Percentiles rank a stretch among this genome's conserved stretches.
These are phyloP conservation scores for Aspergillus baeticus DNA, from an alignment of 495 filamentous ascomycete genomes.

Conservation along the genomic window DNA sequence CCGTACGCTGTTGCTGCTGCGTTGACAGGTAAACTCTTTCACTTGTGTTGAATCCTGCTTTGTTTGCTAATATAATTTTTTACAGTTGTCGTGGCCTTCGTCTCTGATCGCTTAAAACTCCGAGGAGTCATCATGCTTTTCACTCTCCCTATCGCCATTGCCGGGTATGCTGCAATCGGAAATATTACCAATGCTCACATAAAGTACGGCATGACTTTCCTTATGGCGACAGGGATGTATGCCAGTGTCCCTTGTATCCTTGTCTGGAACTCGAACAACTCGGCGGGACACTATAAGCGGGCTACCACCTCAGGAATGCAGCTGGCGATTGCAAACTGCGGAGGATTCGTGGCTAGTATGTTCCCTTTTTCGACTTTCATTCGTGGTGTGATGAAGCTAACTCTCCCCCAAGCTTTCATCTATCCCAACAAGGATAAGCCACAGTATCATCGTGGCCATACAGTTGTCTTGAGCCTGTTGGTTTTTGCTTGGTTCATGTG, in stretches of 20 bases:
- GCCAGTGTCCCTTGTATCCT: constrained; percentile 49
- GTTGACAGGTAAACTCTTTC: constrained; percentile 66
- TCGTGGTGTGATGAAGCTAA: constrained; percentile 2
- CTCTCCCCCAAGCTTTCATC: constrained; percentile 46
- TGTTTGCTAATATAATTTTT: not conserved
- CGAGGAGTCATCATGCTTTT: constrained; percentile 49
- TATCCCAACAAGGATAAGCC: constrained; percentile 54
- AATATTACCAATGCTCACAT: constrained; percentile 36
- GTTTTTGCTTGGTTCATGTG: constrained; percentile 65
- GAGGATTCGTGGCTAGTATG: constrained; percentile 57
- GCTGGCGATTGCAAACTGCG: constrained; percentile 55
- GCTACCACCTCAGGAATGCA: constrained; percentile 55
- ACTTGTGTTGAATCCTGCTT: constrained; percentile 45
- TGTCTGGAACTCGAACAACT: constrained; percentile 58
- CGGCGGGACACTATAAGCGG: constrained; percentile 63
- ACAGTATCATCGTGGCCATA: constrained; percentile 54
- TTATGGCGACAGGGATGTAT: constrained; percentile 52
- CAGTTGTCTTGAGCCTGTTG: constrained; percentile 55
- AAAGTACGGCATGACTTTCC: constrained; percentile 57
- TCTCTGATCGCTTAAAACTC: constrained; percentile 45
- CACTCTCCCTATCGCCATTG: constrained; percentile 46
- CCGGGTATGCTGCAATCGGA: constrained; percentile 50
- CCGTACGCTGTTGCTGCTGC: constrained; percentile 80
- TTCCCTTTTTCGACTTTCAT: constrained; percentile 16
- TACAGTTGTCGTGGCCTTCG: constrained; percentile 40